These are phyloP conservation scores for Talaromyces marneffei DNA, from an alignment of 2,329 filamentous ascomycete genomes.

Conservation along the genomic window DNA sequence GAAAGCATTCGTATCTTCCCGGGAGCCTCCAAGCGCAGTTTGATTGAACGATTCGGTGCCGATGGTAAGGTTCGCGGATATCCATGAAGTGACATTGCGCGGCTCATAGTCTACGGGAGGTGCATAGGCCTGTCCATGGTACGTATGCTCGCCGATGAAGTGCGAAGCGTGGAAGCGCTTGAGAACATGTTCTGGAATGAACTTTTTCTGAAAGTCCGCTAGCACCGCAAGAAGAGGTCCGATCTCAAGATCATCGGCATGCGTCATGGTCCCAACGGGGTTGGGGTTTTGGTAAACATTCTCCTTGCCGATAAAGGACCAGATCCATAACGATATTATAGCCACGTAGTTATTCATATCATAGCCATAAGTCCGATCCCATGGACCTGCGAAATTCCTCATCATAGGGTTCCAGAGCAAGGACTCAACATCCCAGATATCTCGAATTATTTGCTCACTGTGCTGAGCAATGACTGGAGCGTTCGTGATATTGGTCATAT, in stretches of 20 bases:
- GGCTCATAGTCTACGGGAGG: slow-evolving; percentile 53
- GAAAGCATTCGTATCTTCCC: slow-evolving; percentile 43
- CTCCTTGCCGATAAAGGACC: slow-evolving; percentile 41
- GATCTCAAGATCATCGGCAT: slow-evolving; percentile 55
- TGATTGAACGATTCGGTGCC: slow-evolving; percentile 55
- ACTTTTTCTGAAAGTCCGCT: slow-evolving; percentile 44
- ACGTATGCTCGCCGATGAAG: slow-evolving; percentile 52
- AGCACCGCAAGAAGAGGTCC: slow-evolving; percentile 53
- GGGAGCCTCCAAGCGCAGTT: slow-evolving; percentile 51
- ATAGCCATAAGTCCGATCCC: slow-evolving; percentile 59
- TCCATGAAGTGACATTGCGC: slow-evolving; percentile 56
- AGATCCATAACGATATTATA: slow-evolving; percentile 54
- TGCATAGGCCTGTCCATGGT: slow-evolving; percentile 49
- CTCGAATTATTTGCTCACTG: slow-evolving; percentile 47
- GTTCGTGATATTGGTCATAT: slow-evolving; percentile 40
- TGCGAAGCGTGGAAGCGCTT: slow-evolving; percentile 26
- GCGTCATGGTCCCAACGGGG: slow-evolving; percentile 46
- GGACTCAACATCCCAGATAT: slow-evolving; percentile 50
- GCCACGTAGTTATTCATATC: slow-evolving; percentile 59
- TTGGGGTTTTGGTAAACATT: slow-evolving; percentile 29
- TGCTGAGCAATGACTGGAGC: slow-evolving; percentile 51
- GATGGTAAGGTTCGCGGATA: slow-evolving; percentile 53
- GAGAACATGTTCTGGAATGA: slow-evolving; percentile 39
- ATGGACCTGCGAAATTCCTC: slow-evolving; percentile 58
- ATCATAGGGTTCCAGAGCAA: slow-evolving; percentile 54